Evolutionary conservation across 2,329 filamentous ascomycete genomes (phyloP).

Genomic region (Talaromyces sp.): DNA sequence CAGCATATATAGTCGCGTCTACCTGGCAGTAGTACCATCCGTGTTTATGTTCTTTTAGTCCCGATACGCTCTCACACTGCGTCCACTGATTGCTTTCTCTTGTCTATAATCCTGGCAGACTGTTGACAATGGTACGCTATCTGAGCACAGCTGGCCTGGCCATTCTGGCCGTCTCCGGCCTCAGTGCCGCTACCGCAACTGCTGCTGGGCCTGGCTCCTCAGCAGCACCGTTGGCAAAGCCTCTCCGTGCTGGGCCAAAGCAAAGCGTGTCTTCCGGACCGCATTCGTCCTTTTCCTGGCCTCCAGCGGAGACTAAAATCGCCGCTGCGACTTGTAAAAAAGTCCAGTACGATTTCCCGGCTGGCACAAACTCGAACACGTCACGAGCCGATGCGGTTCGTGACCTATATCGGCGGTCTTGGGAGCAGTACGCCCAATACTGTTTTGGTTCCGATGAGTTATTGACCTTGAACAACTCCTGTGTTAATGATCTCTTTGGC

Average conservation of each 20-base stretch:
- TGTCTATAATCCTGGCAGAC: not conserved
- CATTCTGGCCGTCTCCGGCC: not conserved
- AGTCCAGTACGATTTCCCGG: slow-evolving; percentile 17
- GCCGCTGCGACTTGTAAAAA: slow-evolving; percentile 12
- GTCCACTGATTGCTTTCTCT: not conserved
- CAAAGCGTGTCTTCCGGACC: not conserved
- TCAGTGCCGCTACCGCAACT: not conserved
- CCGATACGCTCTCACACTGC: not conserved
- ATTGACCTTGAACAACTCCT: slow-evolving; percentile 15
- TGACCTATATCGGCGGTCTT: slow-evolving; percentile 17
- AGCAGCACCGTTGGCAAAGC: not conserved
- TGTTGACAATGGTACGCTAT: not conserved
- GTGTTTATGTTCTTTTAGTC: not conserved
- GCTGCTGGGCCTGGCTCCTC: not conserved
- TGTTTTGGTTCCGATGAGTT: slow-evolving; percentile 19
- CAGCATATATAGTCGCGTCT: not conserved
- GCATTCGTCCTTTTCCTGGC: slow-evolving; percentile 1
- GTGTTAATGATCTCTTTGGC: slow-evolving; percentile 18
- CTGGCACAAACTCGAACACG: slow-evolving; percentile 16
- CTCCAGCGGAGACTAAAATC: not conserved
- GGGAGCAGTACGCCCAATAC: slow-evolving; percentile 19
- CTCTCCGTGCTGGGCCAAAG: not conserved
- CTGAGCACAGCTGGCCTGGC: not conserved
- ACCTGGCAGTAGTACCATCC: not conserved
- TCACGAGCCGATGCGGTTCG: slow-evolving; percentile 17